Evolutionary conservation across 345 rosid genomes (phyloP), one percentile per base, ranked within the genome.

Genomic region (Rubroshorea leprosula): DNA sequence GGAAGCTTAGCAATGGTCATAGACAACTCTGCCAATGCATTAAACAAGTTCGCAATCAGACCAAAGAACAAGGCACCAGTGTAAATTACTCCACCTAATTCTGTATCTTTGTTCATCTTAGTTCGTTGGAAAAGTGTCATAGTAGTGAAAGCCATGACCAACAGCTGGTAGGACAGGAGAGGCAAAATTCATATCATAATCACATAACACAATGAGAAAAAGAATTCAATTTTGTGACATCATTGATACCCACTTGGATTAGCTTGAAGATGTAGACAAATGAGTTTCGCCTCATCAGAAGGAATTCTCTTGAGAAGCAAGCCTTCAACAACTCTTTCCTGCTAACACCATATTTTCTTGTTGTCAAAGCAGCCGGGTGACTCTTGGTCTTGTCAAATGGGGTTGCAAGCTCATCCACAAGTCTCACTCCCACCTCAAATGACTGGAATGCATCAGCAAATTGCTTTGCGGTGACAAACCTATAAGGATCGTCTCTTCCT

Each of bases 1-100:
- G 94, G 89, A 72, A 90, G 97, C 70, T 79, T 90, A 31, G 71
- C 75, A 38, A 90, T 78, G 48, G 94, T 80, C 86, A 90, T 77
- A 45, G 91, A 78, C 29, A 90, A 54, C 75, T 90, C 96, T 0
- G 91, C 45, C 82, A 76, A 68, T 29, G 96, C 89, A 49, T 77
- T 82, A 54, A 88, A 85, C 91, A 79, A 77, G 59, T 82, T 43
- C 61, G 57, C 69, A 64, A 61, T 48, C 17, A 80, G 59, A 26
- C 77, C 7, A 61, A 80, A 85, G 80, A 87, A 87, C 68, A 79
- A 65, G 60, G 91, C 88, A 15, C 97, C 96, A 0, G 57, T 24
- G 51, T 68, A 88, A 31, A 83, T 50, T 41, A 41, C 64, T 51
- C 97, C 97, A 73, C 76, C 82, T 0, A 11, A 54, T 10, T 68